Evolutionary conservation across 2,329 filamentous ascomycete species (phyloP).

Genomic region (Sporothrix phasma): DNA sequence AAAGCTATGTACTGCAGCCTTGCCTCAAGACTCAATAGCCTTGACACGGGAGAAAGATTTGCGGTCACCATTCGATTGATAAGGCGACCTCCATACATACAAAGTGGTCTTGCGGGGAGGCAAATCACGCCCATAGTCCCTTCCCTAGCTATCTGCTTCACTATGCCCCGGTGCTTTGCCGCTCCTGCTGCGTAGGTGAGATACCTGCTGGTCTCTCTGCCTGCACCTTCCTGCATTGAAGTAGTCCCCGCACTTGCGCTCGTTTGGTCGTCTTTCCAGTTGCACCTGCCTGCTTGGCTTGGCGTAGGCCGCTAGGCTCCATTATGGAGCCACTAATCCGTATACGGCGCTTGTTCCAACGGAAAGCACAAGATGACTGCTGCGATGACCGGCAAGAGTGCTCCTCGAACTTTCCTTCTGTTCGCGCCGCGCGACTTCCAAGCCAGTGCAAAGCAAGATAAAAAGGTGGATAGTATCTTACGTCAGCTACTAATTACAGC

Average conservation of each 20-base stretch:
- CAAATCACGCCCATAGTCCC: neutral
- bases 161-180: neutral
- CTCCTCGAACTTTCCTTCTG: neutral
- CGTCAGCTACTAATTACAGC: no score
- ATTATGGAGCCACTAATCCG: no score
- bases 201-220: neutral
- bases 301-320: no score
- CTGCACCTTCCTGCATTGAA: neutral
- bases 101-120: slow-evolving; percentile 5
- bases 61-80: neutral
- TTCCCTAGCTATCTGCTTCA: neutral
- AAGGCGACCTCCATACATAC: neutral
- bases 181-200: neutral
- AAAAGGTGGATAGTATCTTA: neutral
- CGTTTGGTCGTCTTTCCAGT: no score
- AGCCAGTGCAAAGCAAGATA: neutral
- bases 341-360: no score
- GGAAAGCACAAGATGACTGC: no score
- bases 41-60: neutral
- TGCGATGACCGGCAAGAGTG: no score
- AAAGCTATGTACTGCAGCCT: neutral
- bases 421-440: neutral
- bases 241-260: slow-evolving; percentile 1
- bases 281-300: no score
- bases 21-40: neutral